Evolutionary conservation across 208 protist species (phyloP).

Genomic region (Wallacemonas sp.): DNA sequence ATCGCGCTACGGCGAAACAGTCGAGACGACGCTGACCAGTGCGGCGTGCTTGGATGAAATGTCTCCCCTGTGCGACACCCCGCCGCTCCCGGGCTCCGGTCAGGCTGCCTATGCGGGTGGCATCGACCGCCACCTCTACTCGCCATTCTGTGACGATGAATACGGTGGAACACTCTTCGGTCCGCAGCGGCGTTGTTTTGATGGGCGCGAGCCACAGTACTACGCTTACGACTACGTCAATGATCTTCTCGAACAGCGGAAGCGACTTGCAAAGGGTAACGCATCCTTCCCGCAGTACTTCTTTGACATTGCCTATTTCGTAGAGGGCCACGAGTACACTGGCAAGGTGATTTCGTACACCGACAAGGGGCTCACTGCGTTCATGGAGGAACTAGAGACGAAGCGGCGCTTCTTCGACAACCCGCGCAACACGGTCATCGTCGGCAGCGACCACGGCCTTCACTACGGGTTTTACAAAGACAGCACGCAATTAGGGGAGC

Average conservation of each 20-base stretch:
- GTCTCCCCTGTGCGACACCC: background rate
- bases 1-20: background rate
- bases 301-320: conserved; percentile 55
- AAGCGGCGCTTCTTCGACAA: conserved; percentile 62
- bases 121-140: conserved; percentile 5
- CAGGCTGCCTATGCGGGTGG: background rate
- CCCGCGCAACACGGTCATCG: conserved; percentile 55
- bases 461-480: conserved; percentile 65
- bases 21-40: conserved; percentile 1
- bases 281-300: conserved; percentile 27
- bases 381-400: conserved; percentile 42
- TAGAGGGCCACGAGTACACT: conserved; percentile 63
- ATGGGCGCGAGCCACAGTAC: background rate
- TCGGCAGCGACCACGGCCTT: conserved; percentile 61
- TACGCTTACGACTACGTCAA: conserved; percentile 37
- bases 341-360: conserved; percentile 43
- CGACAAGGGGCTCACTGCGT: conserved; percentile 45
- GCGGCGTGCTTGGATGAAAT: background rate
- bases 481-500: conserved; percentile 38
- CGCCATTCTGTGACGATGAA: background rate
- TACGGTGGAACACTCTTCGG: background rate
- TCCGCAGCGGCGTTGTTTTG: background rate
- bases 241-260: conserved; percentile 31
- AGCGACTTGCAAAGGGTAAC: background rate
- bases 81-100: background rate